phyloP scores from a whole-genome alignment of 805 yeast species.

The Candida vaughaniae region DNA sequence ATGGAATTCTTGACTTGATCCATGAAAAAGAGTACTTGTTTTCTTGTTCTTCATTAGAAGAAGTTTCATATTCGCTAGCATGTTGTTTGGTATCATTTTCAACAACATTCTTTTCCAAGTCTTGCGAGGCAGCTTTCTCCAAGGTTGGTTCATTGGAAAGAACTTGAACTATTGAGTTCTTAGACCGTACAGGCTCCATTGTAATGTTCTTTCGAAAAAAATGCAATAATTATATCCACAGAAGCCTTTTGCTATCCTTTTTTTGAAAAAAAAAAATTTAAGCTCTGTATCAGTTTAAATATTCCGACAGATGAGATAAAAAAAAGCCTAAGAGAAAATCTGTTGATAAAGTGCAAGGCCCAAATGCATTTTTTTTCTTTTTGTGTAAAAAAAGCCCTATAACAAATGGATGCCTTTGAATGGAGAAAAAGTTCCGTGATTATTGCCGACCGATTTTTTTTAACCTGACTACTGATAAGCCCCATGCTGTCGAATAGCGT shows the following conservation, averaged over 20 bases:
- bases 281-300: not conserved
- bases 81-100: constrained; percentile 7
- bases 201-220: not conserved
- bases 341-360: not conserved
- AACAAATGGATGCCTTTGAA: too few species aligned
- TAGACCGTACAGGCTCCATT: constrained; percentile 13
- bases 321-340: not conserved
- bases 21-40: constrained; percentile 6
- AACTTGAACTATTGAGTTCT: constrained; percentile 10
- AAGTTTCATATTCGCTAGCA: constrained; percentile 9
- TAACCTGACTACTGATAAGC: too few species aligned
- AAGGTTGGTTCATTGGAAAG: constrained; percentile 1
- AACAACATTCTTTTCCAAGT: constrained; percentile 8
- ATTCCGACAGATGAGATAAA: not conserved
- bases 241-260: too few species aligned
- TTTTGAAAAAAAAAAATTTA: not conserved
- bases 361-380: not conserved
- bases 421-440: too few species aligned
- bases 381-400: too few species aligned
- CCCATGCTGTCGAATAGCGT: too few species aligned
- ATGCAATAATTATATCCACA: too few species aligned
- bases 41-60: constrained; percentile 7
- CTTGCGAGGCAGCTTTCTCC: not conserved
- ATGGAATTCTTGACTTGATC: constrained; percentile 11
- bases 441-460: too few species aligned